Conservation (phyloP, 2,329 filamentous ascomycete species). For the Tolypocladium nubicola region DNA sequence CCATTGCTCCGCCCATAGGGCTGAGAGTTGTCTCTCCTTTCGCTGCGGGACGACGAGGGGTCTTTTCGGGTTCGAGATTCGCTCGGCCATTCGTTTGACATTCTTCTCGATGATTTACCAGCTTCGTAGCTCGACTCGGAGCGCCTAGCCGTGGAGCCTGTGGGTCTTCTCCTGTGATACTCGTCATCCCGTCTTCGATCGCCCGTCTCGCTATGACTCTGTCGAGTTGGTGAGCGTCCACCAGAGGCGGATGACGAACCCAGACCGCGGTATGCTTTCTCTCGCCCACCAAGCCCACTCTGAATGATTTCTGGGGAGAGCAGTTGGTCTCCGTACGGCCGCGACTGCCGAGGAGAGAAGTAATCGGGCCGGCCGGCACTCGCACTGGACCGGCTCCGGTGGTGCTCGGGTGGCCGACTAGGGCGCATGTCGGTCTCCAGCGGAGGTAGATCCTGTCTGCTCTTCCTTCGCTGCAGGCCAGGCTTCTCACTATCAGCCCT, state of each 20-base stretch:
- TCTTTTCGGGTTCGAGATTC: constrained; percentile 16
- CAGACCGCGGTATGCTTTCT: constrained; percentile 28
- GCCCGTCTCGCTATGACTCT: constrained; percentile 16
- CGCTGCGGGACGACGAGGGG: constrained; percentile 14
- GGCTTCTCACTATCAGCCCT: constrained; percentile 6
- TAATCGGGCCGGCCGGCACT: constrained; percentile 20
- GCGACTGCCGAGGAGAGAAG: constrained; percentile 16
- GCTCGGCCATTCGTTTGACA: constrained; percentile 21
- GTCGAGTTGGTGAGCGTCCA: constrained; percentile 18
- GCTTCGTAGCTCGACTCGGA: constrained; percentile 13
- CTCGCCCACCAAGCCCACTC: constrained; percentile 28
- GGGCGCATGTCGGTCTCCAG: constrained; percentile 30
- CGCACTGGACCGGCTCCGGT: constrained; percentile 24
- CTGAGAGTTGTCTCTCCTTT: constrained; percentile 21
- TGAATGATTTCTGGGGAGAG: constrained; percentile 33
- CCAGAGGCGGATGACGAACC: constrained; percentile 19
- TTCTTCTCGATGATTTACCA: constrained; percentile 14
- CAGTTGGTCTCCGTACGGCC: constrained; percentile 20
- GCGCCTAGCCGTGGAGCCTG: constrained; percentile 14
- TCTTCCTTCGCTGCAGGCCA: constrained; percentile 17
- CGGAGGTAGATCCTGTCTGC: constrained; percentile 29
- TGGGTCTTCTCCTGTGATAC: constrained; percentile 14
- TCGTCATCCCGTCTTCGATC: constrained; percentile 15
- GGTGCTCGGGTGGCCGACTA: constrained; percentile 16
- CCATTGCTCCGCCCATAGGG: constrained; percentile 13